Conservation (phyloP, 306 rosid species). For the Mimosa pudica region DNA sequence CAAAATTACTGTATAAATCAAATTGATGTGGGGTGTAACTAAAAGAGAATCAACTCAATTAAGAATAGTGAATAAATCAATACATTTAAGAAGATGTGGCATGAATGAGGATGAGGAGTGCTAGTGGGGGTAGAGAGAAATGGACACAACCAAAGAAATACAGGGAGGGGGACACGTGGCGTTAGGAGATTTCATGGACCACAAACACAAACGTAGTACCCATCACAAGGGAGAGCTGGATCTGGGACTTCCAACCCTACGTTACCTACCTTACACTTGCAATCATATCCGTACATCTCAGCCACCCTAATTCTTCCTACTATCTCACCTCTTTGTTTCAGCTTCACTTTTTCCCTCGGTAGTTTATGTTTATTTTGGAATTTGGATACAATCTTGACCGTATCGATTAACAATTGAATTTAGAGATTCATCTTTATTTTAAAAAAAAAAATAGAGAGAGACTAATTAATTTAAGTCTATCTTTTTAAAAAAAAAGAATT, state of each 20-base stretch:
- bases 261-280: neutral
- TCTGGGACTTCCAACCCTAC: slow-evolving; percentile 25
- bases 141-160: slow-evolving; percentile 40
- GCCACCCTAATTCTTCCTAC: no score
- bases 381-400: no score
- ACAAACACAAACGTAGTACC: slow-evolving; percentile 36
- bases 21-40: neutral
- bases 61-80: neutral
- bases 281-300: slow-evolving; percentile 30
- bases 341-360: no score
- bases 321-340: no score
- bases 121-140: slow-evolving; percentile 8
- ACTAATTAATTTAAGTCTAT: no score
- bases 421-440: no score
- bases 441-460: no score
- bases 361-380: no score
- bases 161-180: slow-evolving; percentile 42
- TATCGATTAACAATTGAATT: no score
- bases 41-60: no score
- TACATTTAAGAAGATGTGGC: neutral
- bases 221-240: neutral
- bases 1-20: no score
- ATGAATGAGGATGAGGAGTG: neutral
- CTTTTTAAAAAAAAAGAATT: no score
- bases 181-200: slow-evolving; percentile 42